Evolutionary conservation across 1,139 yeast species (phyloP), one percentile per base, ranked within the genome.

Genomic region (Blastobotrys serpentis): DNA sequence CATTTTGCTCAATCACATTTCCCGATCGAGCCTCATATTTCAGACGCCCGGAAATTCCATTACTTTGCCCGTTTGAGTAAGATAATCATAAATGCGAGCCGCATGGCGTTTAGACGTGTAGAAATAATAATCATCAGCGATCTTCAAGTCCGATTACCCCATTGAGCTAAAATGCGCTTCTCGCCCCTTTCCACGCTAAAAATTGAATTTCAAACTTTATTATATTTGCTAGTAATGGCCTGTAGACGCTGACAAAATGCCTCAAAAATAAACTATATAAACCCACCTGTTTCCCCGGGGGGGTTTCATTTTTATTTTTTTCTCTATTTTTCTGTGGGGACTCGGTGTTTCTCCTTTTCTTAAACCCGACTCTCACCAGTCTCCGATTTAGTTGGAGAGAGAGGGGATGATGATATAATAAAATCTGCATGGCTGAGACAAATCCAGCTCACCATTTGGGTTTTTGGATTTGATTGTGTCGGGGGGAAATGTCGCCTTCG

Each of bases 361-460:
- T n/a, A n/a, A n/a, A n/a, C n/a, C n/a, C 26, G 8, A 23, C 26
- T 10, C 6, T 10, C 26, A 23, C 26, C 26, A 23, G 26, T 23
- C 8, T 23, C n/a, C n/a, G n/a, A n/a, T n/a, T n/a, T n/a, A n/a
- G n/a, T n/a, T n/a, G n/a, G n/a, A n/a, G n/a, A n/a, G n/a, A n/a
- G n/a, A n/a, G n/a, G n/a, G n/a, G n/a, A n/a, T n/a, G 6, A 23
- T 23, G 26, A 23, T 23, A 29, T 11, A 11, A 14, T 11, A 4
- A 10, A 11, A 29, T 29, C 32, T 29, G 32, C 32, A 29, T 29
- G 32, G 32, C 32, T 29, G 32, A 29, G 32, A 29, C 32, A 29
- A 6, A 11, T 10, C 26, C 5, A 23, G 8, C 26, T 23, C 10
- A 10, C n/a, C n/a, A n/a, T n/a, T n/a, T n/a, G n/a, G n/a, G n/a